Evolutionary conservation across 148 eudicot genomes (phyloP), one percentile per base, ranked within the genome.

Genomic region (Hydrangea macrophylla): DNA sequence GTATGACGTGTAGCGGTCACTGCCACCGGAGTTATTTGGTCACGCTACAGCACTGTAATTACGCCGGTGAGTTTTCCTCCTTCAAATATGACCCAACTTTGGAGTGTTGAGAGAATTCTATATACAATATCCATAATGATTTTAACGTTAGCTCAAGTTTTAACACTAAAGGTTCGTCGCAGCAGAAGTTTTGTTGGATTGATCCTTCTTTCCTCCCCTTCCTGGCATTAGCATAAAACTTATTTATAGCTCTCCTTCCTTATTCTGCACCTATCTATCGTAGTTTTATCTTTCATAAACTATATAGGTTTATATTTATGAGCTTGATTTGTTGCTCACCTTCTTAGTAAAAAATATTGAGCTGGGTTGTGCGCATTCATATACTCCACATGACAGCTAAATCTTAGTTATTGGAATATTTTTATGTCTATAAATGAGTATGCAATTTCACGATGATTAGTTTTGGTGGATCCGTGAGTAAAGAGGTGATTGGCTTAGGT

Each of bases 21-120:
- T 7, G 83, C 84, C 66, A 88, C 97, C 39, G 97, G 97, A 67
- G 32, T 91, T 64, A 86, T 91, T 58, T 91, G 97, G 95, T 86
- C 97, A 55, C 88, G 97, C 65, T 91, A 91, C 83, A 91, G 97
- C 85, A 84, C 82, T 54, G 97, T 91, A 26, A 86, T 91, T 65
- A 91, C 90, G 57, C 97, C 97, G 69, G 97, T 91, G 68, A 86
- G 97, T 77, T 66, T 70, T 51, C 57, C 27, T 67, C 35, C 1
- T 0, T n/a, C 7, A 48, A 48, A 18, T 15, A 48, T n/a, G 53
- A 7, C 20, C 23, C 17, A 15, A 7, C 51, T 44, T 35, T 44
- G 20, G n/a, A 5, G 51, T 48, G 17, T 48, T 6, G 6, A 48
- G 53, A 48, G 22, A 18, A 5, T 42, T 5, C 4, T 35, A 4